Conservation (phyloP, 1,284 basidiomycete species). For the Ustilago trichophora region DNA sequence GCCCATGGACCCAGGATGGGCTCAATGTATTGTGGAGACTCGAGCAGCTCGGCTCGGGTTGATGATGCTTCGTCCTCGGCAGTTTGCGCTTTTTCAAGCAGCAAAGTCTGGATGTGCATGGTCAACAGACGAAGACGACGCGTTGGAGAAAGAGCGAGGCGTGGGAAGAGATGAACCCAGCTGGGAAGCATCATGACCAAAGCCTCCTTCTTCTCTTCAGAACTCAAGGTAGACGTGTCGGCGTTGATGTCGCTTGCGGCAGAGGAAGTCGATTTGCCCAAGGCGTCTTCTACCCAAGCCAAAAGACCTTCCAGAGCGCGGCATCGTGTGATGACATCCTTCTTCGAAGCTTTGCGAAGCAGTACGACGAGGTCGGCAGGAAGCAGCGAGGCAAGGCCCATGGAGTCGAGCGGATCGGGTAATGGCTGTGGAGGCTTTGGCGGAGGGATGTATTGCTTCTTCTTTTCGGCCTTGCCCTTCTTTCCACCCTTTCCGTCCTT, state of each 20-base stretch:
- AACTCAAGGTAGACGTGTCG: constrained; percentile 19
- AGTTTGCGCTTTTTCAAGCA: constrained; percentile 70
- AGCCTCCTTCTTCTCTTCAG: constrained; percentile 67
- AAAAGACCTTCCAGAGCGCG: constrained; percentile 86
- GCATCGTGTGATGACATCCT: constrained; percentile 85
- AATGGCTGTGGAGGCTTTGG: constrained; percentile 77
- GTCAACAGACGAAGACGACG: constrained; percentile 79
- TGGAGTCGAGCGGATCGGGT: constrained; percentile 89
- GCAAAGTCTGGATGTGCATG: constrained; percentile 75
- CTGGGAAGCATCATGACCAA: constrained; percentile 79
- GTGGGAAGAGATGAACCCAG: constrained; percentile 90
- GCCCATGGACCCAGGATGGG: constrained; percentile 82
- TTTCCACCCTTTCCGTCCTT: constrained; percentile 49
- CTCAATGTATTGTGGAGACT: constrained; percentile 75
- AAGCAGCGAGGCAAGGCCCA: constrained; percentile 74
- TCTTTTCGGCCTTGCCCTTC: constrained; percentile 54
- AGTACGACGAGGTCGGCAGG: constrained; percentile 82
- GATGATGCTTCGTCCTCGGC: constrained; percentile 31
- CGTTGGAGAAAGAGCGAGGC: constrained; percentile 81
- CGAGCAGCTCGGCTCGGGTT: constrained; percentile 73
- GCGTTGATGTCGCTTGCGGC: constrained; percentile 61
- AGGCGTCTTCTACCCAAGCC: constrained; percentile 73
- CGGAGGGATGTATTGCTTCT: constrained; percentile 63
- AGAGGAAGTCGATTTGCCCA: constrained; percentile 67
- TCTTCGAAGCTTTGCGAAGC: constrained; percentile 84